These are phyloP conservation scores for Forsythia suspensa DNA, from an alignment of 257 asterid genomes.

Conservation along the genomic window DNA sequence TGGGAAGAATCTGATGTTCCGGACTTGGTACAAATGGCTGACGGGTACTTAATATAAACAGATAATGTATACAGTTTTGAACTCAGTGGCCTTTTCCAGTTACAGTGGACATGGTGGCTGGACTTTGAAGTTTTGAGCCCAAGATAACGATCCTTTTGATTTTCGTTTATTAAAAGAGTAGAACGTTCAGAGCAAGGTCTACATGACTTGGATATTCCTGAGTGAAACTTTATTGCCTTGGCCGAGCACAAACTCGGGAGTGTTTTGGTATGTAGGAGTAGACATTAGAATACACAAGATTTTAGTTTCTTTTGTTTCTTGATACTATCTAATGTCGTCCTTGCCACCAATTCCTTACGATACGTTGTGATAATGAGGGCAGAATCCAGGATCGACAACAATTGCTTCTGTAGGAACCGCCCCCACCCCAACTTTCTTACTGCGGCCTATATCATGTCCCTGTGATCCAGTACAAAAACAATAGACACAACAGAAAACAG, in stretches of 20 bases:
- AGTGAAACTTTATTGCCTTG: neutral
- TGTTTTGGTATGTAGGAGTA: neutral
- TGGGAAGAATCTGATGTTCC: conserved; percentile 31
- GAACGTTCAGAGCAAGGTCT: conserved; percentile 5
- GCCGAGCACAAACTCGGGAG: neutral
- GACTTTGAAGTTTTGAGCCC: conserved; percentile 22
- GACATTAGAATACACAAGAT: neutral
- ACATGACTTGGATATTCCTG: neutral
- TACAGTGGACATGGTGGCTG: conserved; percentile 41
- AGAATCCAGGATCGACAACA: neutral
- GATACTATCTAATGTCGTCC: neutral
- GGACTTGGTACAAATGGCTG: conserved; percentile 38
- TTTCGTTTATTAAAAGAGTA: neutral
- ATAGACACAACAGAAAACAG: neutral
- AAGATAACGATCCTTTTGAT: conserved; percentile 5
- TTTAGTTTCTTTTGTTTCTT: neutral
- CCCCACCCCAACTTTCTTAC: too few species aligned
- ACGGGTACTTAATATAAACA: conserved; percentile 37
- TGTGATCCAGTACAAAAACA: neutral
- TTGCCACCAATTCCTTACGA: conserved; percentile 11
- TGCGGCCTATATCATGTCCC: neutral
- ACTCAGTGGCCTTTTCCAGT: conserved; percentile 36
- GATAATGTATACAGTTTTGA: conserved; percentile 49
- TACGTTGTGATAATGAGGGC: neutral
- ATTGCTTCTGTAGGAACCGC: neutral